Evolutionary conservation across 371 early-diverging fungal species (phyloP), one percentile per base, ranked within the genome.

Genomic region (Rhizopus microsporus): DNA sequence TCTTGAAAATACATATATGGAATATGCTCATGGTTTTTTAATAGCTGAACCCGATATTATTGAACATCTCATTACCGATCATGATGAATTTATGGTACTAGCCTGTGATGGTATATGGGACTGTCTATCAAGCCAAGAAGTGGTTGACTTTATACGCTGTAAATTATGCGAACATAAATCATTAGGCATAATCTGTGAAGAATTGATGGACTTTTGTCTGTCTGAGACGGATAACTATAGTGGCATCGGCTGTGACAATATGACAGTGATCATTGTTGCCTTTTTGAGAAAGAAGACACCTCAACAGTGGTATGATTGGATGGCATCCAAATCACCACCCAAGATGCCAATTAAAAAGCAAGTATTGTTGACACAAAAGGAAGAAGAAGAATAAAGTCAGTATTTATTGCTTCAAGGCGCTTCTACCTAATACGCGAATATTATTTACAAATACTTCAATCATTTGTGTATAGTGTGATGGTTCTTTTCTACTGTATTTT

Each of bases 61-160:
- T 34, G 79, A 82, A 56, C 80, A 78, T 64, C 56, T 70, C 54
- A 60, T 93, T 23, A 77, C 71, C n/a, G 81, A 78, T 17, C 77
- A 82, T 10, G 92, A 94, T 69, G 95, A 95, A 69, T 96, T 95
- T 72, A 64, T 95, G 37, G 90, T 96, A 15, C 50, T 97, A 33
- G 97, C 96, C 5, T 96, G 97, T 71, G 97, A 97, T 78, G 97
- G 97, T 35, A 95, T 94, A 59, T 97, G 97, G 97, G 97, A 97
- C 71, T 93, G 93, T 76, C 80, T 95, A 81, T 76, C 77, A 5
- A 91, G 89, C 63, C 92, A 94, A 65, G 83, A 93, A 60, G 95
- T 91, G 8, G 78, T 91, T 51, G 84, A 87, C 48, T 93, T 86
- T 77, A 83, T 96, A 34, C 85, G 90, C 32, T 57, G 71, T 45